Evolutionary conservation across 768 basidiomycete genomes (phyloP), one percentile per base, ranked within the genome.

Genomic region (Sporobolomyces roseus): DNA sequence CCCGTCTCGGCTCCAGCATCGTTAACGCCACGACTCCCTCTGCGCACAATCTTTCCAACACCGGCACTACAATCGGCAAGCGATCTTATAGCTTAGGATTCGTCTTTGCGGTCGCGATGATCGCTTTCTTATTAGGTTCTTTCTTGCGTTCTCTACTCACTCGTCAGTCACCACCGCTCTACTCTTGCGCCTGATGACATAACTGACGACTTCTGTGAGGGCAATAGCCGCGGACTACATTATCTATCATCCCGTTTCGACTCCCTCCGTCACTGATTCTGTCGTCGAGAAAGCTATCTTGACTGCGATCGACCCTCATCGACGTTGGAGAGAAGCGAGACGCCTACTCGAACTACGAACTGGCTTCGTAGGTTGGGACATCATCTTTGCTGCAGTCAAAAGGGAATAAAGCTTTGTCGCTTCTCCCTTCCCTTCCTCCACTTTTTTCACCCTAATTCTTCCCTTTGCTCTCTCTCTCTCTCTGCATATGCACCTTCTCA

Each of bases 161-260:
- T 90, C 94, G 50, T 90, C 88, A 21, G 94, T 96, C 79, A 93
- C 92, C 80, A 86, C 93, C 50, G 87, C 91, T 77, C 85, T 90
- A 51, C 50, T 13, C 27, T 32, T 30, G 6, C 30, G n/a, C 12
- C 4, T 43, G 10, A 4, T 13, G 29, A 13, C 2, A 45, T 14
- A 45, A 58, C 30, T 43, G 30, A 46, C 9, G 9, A 9, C 38
- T 27, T 45, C 16, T 48, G 30, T 17, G 10, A 9, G 10, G 38
- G 17, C 9, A 41, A 41, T 54, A 70, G 70, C 70, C 16, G 67
- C 72, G 23, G 72, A 73, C 54, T 73, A 73, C 51, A 70, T 73
- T 56, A 60, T 73, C 32, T 70, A 70, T 38, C 65, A 51, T 25
- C 61, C 72, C n/a, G 61, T 49, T 9, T 45, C 61, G 4, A 29